Conservation (phyloP, 2,329 filamentous ascomycete genomes). For the Epichloe sibirici region DNA sequence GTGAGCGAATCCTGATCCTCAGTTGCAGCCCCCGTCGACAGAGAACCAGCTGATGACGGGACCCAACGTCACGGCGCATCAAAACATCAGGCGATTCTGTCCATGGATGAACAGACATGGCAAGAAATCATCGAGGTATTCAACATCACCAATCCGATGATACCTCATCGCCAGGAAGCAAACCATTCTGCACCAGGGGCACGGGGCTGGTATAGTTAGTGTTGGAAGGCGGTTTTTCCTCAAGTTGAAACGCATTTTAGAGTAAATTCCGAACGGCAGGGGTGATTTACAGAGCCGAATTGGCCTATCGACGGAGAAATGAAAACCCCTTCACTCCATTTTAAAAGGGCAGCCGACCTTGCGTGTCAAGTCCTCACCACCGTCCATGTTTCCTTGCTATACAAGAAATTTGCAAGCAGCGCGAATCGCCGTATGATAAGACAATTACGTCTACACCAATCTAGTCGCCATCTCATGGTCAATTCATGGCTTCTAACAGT, state of each 20-base stretch:
- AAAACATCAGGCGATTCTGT: slow-evolving; percentile 77
- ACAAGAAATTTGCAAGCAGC: too few relatives aligned
- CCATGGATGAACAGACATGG: slow-evolving; percentile 80
- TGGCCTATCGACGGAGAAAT: not conserved
- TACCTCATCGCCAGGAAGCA: slow-evolving; percentile 63
- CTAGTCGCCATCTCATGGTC: too few relatives aligned
- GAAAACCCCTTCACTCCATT: not conserved
- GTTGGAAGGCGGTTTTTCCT: not conserved
- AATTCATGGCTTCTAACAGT: too few relatives aligned
- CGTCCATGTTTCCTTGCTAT: too few relatives aligned
- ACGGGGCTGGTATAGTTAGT: slow-evolving; percentile 53
- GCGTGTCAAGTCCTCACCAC: too few relatives aligned
- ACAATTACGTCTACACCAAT: too few relatives aligned
- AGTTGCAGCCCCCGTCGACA: slow-evolving; percentile 20
- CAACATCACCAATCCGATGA: slow-evolving; percentile 66
- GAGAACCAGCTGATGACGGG: slow-evolving; percentile 34
- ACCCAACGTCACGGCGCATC: slow-evolving; percentile 38
- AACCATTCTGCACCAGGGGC: slow-evolving; percentile 37
- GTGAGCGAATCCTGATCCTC: not conserved
- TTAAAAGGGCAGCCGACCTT: too few relatives aligned
- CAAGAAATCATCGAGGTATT: slow-evolving; percentile 63
- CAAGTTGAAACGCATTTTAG: not conserved
- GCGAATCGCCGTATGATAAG: too few relatives aligned
- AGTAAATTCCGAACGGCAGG: not conserved
- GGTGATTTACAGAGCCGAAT: not conserved